These are phyloP conservation scores for Gossypioides kirkii DNA, from an alignment of 345 rosid genomes.

Conservation along the genomic window DNA sequence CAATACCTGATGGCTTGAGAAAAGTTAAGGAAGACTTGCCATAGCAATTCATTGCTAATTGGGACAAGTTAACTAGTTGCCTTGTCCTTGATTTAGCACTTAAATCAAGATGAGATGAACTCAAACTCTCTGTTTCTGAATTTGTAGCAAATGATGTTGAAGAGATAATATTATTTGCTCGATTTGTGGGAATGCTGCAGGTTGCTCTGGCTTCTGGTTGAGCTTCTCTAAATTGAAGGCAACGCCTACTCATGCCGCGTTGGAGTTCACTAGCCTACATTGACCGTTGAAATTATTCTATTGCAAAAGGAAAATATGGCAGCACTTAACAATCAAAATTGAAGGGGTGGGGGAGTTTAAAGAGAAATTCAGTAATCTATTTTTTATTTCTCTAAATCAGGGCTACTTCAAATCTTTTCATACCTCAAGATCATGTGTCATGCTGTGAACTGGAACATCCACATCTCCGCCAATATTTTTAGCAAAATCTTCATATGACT, in stretches of 20 bases:
- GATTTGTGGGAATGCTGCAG: slow-evolving; percentile 15
- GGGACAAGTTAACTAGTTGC: slow-evolving; percentile 23
- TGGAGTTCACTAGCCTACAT: slow-evolving; percentile 45
- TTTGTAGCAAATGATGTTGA: slow-evolving; percentile 24
- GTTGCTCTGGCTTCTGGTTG: slow-evolving; percentile 19
- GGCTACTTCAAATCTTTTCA: background rate
- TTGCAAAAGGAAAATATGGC: slow-evolving; percentile 19
- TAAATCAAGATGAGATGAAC: slow-evolving; percentile 22
- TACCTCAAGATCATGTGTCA: slow-evolving; percentile 38
- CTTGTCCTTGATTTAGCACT: slow-evolving; percentile 22
- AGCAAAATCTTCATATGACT: slow-evolving; percentile 18
- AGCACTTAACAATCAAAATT: slow-evolving; percentile 11
- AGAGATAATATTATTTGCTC: slow-evolving; percentile 13
- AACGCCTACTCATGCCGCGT: slow-evolving; percentile 54
- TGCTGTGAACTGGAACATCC: slow-evolving; percentile 17
- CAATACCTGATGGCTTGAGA: slow-evolving; percentile 48
- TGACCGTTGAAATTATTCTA: slow-evolving; percentile 26
- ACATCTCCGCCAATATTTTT: slow-evolving; percentile 16
- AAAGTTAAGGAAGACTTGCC: slow-evolving; percentile 24
- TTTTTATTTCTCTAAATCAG: background rate
- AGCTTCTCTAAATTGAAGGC: slow-evolving; percentile 59
- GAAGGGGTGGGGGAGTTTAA: background rate
- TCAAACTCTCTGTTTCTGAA: slow-evolving; percentile 26
- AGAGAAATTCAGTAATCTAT: background rate
- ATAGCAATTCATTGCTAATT: background rate